Percentiles rank a stretch among this genome's conserved stretches.
Conservation (phyloP, 805 yeast species). For the Candida suzukii region DNA sequence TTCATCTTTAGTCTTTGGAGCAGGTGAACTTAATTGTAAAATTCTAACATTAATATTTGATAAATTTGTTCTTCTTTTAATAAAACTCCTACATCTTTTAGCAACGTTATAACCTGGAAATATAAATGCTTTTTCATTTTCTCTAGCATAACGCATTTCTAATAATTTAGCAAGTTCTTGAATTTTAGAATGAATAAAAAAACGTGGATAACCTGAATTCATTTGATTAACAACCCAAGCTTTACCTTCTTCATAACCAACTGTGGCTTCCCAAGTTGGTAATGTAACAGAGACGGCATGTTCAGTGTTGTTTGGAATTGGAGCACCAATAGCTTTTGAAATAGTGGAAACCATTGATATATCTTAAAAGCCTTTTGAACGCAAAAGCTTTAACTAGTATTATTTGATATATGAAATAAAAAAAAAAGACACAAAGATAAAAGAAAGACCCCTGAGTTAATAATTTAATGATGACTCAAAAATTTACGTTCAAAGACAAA, state of each 20-base stretch:
- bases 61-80: constrained; percentile 37
- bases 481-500: no score
- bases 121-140: constrained; percentile 65
- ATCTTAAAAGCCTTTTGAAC: no score
- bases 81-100: constrained; percentile 76
- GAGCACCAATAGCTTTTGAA: constrained; percentile 48
- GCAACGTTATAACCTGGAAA: constrained; percentile 79
- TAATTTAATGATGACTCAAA: no score
- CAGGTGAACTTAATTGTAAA: constrained; percentile 64
- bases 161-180: constrained; percentile 47
- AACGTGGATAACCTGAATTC: constrained; percentile 87
- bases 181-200: constrained; percentile 60
- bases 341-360: neutral
- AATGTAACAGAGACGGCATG: constrained; percentile 94
- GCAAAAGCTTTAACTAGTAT: no score
- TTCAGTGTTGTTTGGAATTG: constrained; percentile 83
- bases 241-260: constrained; percentile 89
- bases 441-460: no score
- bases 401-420: no score
- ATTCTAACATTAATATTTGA: constrained; percentile 44
- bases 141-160: constrained; percentile 69
- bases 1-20: constrained; percentile 56
- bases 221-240: constrained; percentile 70
- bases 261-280: constrained; percentile 92
- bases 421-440: no score